A percentile compares a stretch with the other conserved stretches of the same genome.
These are phyloP conservation scores for Sporothrix euskadiensis DNA, from an alignment of 2,329 filamentous ascomycete species.

Conservation along the genomic window DNA sequence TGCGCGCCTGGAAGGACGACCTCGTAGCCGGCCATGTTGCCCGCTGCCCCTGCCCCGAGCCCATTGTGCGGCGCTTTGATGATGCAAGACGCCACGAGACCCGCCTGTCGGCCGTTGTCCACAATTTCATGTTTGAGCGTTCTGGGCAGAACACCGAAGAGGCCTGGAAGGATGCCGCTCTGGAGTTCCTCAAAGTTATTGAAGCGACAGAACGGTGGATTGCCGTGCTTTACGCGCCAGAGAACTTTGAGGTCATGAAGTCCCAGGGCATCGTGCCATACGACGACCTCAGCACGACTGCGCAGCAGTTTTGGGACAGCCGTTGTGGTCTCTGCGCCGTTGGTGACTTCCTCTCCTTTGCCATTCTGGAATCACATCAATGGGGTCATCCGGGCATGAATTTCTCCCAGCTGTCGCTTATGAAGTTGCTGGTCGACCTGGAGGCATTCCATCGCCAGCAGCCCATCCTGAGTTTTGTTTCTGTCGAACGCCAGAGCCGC, in stretches of 20 bases:
- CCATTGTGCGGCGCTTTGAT: constrained; percentile 25
- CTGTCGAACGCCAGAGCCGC: constrained; percentile 29
- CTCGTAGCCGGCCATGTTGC: constrained; percentile 33
- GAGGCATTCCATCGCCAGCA: constrained; percentile 40
- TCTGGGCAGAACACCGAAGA: constrained; percentile 31
- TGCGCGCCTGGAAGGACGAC: constrained; percentile 31
- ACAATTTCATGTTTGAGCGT: constrained; percentile 36
- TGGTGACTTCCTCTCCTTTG: constrained; percentile 31
- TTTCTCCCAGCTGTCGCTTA: constrained; percentile 32
- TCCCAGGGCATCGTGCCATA: constrained; percentile 18
- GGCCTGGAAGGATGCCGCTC: constrained; percentile 30
- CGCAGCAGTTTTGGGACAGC: constrained; percentile 27
- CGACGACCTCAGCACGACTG: constrained; percentile 3
- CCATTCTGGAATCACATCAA: constrained; percentile 33
- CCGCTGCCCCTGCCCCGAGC: constrained; percentile 27
- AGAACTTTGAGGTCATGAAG: constrained; percentile 27
- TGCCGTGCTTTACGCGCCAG: constrained; percentile 28
- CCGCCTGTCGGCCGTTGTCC: constrained; percentile 34
- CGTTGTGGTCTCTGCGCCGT: constrained; percentile 31
- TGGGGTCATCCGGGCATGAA: constrained; percentile 34
- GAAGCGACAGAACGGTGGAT: constrained; percentile 30
- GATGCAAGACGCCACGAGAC: constrained; percentile 24
- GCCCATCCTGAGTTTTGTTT: constrained; percentile 39
- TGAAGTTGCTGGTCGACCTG: constrained; percentile 39
- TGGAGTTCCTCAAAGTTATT: constrained; percentile 30